Evolutionary conservation across 495 filamentous ascomycete species (phyloP).

Genomic region (Annulohypoxylon bovei): DNA sequence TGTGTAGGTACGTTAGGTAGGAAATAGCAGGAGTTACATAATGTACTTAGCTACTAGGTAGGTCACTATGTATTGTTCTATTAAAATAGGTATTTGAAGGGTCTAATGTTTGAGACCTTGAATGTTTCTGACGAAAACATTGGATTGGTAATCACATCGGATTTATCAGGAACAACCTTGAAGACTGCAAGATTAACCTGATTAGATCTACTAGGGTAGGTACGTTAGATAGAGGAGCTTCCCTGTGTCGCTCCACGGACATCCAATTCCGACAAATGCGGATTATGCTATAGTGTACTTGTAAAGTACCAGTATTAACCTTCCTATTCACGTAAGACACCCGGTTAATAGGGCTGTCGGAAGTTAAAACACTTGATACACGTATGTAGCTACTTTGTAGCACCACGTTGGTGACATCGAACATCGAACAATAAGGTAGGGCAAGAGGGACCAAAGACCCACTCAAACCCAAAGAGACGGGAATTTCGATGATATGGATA

Average conservation of each 20-base stretch:
- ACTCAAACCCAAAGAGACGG: constrained; percentile 28
- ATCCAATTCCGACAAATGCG: constrained; percentile 8
- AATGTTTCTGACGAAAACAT: constrained; percentile 10
- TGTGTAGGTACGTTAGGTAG: not conserved
- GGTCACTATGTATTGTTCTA: too few species aligned
- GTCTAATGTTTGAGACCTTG: too few species aligned
- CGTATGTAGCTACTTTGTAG: constrained; percentile 5
- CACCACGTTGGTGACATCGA: constrained; percentile 14
- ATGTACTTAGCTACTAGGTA: too few species aligned
- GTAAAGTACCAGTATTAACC: constrained; percentile 8
- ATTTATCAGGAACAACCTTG: constrained; percentile 19
- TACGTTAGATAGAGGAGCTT: not conserved
- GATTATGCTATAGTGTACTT: constrained; percentile 4
- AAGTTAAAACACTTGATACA: not conserved
- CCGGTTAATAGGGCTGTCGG: not conserved
- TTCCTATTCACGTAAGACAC: constrained; percentile 16
- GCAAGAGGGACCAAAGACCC: constrained; percentile 1
- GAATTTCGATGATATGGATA: constrained; percentile 21
- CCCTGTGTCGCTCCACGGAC: not conserved
- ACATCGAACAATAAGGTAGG: not conserved
- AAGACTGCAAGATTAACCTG: constrained; percentile 2
- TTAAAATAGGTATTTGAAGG: too few species aligned
- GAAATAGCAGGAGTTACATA: too few species aligned
- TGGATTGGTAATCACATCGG: constrained; percentile 22
- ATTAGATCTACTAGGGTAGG: constrained; percentile 10